Evolutionary conservation across 495 filamentous ascomycete genomes (phyloP).

Genomic region (Podospora appendiculata): DNA sequence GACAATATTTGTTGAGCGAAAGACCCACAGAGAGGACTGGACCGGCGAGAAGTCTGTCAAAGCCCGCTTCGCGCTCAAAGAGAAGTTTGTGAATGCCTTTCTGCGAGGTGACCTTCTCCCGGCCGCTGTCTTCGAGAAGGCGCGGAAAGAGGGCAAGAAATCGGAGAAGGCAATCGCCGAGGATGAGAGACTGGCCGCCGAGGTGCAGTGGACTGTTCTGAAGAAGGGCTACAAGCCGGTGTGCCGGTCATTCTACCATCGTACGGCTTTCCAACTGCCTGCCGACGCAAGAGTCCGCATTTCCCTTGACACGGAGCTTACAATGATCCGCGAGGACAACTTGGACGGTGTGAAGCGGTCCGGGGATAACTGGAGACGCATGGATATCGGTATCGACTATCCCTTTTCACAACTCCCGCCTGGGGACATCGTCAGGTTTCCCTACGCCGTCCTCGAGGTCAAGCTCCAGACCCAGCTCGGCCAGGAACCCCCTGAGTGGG

Average conservation of each 20-base stretch:
- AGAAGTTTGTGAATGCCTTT: constrained; percentile 93
- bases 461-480: constrained; percentile 96
- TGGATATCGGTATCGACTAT: constrained; percentile 95
- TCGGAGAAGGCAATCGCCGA: constrained; percentile 80
- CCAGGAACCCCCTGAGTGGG: constrained; percentile 96
- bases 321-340: constrained; percentile 93
- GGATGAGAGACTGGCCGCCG: constrained; percentile 79
- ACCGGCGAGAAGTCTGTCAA: constrained; percentile 99
- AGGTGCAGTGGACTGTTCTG: constrained; percentile 88
- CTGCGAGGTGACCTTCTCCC: constrained; percentile 74
- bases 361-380: constrained; percentile 90
- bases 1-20: constrained; percentile 94
- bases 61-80: constrained; percentile 87
- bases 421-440: constrained; percentile 82
- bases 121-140: constrained; percentile 83
- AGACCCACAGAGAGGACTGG: constrained; percentile 98
- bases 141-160: constrained; percentile 89
- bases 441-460: constrained; percentile 93
- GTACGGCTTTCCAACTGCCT: constrained; percentile 94
- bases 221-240: constrained; percentile 78
- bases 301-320: constrained; percentile 91
- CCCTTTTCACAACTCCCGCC: constrained; percentile 85
- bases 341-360: constrained; percentile 68
- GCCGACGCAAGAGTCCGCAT: constrained; percentile 95
- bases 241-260: constrained; percentile 91